These are phyloP conservation scores for Pyrus hybrid DNA, from an alignment of 331 rosid genomes.

Conservation along the genomic window DNA sequence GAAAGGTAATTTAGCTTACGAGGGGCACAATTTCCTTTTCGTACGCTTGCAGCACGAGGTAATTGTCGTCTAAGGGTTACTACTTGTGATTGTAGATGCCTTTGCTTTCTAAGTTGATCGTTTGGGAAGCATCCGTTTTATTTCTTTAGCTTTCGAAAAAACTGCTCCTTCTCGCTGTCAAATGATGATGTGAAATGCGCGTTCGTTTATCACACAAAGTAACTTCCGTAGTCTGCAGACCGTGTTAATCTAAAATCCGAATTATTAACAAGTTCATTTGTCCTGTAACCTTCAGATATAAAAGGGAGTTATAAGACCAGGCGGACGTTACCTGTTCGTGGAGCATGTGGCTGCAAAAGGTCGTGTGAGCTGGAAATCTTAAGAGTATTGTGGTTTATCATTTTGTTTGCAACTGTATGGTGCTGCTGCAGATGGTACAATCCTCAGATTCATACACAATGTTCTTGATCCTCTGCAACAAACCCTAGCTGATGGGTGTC, in stretches of 20 bases:
- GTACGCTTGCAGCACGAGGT: neutral
- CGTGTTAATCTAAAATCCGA: neutral
- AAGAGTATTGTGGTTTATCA: neutral
- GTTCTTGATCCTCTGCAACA: slow-evolving; percentile 78
- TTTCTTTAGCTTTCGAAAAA: neutral
- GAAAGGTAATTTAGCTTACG: slow-evolving; percentile 32
- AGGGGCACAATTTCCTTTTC: neutral
- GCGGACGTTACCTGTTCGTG: slow-evolving; percentile 62
- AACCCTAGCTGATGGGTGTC: slow-evolving; percentile 65
- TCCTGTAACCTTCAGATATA: slow-evolving; percentile 45
- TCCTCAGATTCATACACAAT: slow-evolving; percentile 45
- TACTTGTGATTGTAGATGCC: neutral
- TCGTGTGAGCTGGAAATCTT: slow-evolving; percentile 7
- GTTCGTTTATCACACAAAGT: neutral
- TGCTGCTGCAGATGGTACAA: slow-evolving; percentile 58
- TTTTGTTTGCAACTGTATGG: slow-evolving; percentile 6
- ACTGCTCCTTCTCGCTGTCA: neutral
- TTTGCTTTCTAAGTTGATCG: neutral
- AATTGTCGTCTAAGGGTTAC: neutral
- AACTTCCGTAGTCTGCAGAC: neutral
- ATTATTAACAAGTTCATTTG: neutral
- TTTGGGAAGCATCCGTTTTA: neutral
- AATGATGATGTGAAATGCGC: neutral
- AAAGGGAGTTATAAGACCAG: slow-evolving; percentile 70
- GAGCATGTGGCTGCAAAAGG: slow-evolving; percentile 91